Evolutionary conservation across 805 yeast genomes (phyloP), one percentile per base, ranked within the genome.

Genomic region (Myxozyma nipponensis): DNA sequence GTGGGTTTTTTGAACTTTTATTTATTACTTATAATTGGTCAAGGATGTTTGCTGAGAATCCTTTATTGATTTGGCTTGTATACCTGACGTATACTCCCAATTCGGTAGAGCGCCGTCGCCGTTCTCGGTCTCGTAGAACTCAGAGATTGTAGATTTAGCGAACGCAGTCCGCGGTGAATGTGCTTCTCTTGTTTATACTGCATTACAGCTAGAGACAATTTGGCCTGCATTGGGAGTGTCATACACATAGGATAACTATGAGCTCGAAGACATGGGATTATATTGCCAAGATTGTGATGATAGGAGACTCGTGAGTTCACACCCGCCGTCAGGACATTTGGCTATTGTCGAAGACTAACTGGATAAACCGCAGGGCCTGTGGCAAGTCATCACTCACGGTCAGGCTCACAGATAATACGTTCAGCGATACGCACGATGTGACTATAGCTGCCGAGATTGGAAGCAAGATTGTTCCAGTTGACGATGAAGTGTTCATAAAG

Each of bases 381-480:
- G 70, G 70, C 32, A 67, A 67, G 47, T 66, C 70, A 17, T 67
- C 71, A 3, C 57, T 67, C 39, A 67, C 69, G 4, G 57, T 67
- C 21, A 57, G 70, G 26, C 58, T 67, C 23, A 67, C 70, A 1
- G 70, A 67, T 48, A 64, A 65, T 44, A 61, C 68, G 38, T 67
- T 67, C 53, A 58, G 63, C 15, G 67, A 64, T 23, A 56, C 58
- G 30, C 70, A 67, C 36, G 69, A 66, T 39, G 69, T 67, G 23
- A 67, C 70, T 2, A 66, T 67, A 30, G 70, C 70, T 13, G 70
- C 70, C 7, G 70, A 67, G 48, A 67, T 67, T 32, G 70, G 70
- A 32, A 63, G 70, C 35, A 66, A 66, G 46, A 62, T 67, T 39
- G 51, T 67, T 17, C 55, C 59, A 3, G 69, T 66, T 13, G 69